Base-by-base conservation (phyloP, 2,329 filamentous ascomycete species). In the Graphiopsis chlorocephala region DNA sequence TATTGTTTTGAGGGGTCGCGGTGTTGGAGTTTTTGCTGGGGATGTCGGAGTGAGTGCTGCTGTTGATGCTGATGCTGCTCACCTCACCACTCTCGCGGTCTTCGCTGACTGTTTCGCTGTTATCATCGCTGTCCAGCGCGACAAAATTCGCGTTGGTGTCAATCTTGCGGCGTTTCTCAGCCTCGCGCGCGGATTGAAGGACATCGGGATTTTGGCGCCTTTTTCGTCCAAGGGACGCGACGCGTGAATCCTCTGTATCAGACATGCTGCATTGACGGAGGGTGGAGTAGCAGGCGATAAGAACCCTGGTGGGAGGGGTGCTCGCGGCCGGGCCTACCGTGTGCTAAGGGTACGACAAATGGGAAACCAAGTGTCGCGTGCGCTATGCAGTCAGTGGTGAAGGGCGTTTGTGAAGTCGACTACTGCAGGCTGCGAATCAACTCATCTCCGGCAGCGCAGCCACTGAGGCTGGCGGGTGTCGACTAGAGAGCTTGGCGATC, bases 201-300 rank as follows among this genome's bases (percentile, higher is more conserved):
- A 55, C 60, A 20, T 62, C 60, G 12, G 47, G 33, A 12, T 62
- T 53, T 28, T 62, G 60, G 20, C 48, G 60, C 48, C 60, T 38
- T 52, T 62, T 62, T 25, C 60, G 48, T 28, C 60, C 60, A 53
- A 62, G 60, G 12, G 60, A 62, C 23, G 60, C 60, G 48, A 50
- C 60, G 60, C 60, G 60, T 6, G 60, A 62, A 62, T 62, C 60
- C 60, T 62, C 60, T 53, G 60, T 62, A 55, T 62, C 60, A 42
- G 60, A 62, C 60, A 62, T 62, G 60, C 48, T 55, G 48, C 59
- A 28, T 35, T 26, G 33, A 35, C n/a, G 26, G 53, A 23, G 31
- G 28, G 20, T 31, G 53, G 28, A 38, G 29, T 35, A 17, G 29
- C n/a, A 26, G 11, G 53, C 31, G 55, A 58, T 45, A 45, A 58